Percentiles rank a stretch among this genome's conserved stretches.
phyloP scores from a whole-genome alignment of 345 rosid species.

The Salix viminalis region DNA sequence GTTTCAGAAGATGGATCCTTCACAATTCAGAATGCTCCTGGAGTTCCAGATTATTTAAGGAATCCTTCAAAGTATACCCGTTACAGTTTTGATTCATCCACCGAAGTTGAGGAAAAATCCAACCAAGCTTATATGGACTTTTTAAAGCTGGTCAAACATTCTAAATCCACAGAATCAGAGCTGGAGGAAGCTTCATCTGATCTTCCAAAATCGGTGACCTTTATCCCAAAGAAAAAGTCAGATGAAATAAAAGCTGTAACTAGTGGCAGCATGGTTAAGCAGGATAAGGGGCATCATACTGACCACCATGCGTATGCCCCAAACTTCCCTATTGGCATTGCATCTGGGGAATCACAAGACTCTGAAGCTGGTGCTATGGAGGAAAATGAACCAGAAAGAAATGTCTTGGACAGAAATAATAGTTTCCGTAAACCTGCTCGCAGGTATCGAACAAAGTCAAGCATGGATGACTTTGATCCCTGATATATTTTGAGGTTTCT shows the following conservation, averaged over 20 bases:
- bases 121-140: conserved; percentile 65
- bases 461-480: conserved; percentile 35
- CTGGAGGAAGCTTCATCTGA: conserved; percentile 29
- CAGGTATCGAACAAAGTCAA: conserved; percentile 38
- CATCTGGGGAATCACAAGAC: conserved; percentile 36
- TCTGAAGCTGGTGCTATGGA: conserved; percentile 34
- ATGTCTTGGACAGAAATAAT: neutral
- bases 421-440: conserved; percentile 29
- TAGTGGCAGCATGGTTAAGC: conserved; percentile 20
- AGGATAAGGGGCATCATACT: conserved; percentile 14
- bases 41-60: conserved; percentile 63
- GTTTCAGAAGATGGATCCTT: conserved; percentile 20
- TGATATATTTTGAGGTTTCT: conserved; percentile 15
- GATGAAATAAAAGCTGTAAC: conserved; percentile 18
- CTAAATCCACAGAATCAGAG: conserved; percentile 27
- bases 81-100: conserved; percentile 53
- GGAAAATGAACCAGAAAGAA: conserved; percentile 4
- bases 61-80: conserved; percentile 75
- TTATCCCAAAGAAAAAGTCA: conserved; percentile 55
- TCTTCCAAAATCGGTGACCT: conserved; percentile 49
- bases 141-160: conserved; percentile 37
- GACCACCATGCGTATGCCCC: conserved; percentile 1
- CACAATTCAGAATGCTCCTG: conserved; percentile 14
- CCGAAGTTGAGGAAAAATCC: conserved; percentile 57
- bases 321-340: conserved; percentile 38